Conservation (phyloP, 345 rosid species). For the Eucalyptus erythrocorys region DNA sequence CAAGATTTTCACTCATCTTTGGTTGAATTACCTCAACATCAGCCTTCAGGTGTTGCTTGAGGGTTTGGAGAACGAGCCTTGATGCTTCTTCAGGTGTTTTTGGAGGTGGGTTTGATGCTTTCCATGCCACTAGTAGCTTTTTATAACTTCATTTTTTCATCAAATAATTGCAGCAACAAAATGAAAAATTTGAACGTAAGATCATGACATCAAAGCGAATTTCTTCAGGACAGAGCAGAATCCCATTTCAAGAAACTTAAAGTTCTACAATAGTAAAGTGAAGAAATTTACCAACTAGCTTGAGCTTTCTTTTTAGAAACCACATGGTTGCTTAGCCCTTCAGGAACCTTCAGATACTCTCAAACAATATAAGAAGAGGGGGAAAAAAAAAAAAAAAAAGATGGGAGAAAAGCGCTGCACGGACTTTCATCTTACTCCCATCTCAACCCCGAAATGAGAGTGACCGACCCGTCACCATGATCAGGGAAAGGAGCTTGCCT, state of each 20-base stretch:
- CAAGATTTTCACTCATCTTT: background rate
- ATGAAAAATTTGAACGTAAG: background rate
- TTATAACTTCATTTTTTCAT: conserved; percentile 46
- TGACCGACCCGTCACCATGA: background rate
- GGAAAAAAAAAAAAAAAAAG: background rate
- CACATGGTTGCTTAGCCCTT: conserved; percentile 51
- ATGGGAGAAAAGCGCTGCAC: background rate
- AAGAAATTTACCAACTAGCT: conserved; percentile 58
- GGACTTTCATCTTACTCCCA: background rate
- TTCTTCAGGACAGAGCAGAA: background rate
- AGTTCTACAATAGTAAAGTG: background rate
- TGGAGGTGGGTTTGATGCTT: conserved; percentile 60
- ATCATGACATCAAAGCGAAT: background rate
- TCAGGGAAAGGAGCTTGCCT: conserved; percentile 14
- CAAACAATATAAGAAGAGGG: background rate
- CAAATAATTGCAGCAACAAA: background rate
- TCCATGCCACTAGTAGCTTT: conserved; percentile 79
- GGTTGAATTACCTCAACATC: conserved; percentile 66
- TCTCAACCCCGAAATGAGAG: background rate
- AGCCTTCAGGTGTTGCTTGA: conserved; percentile 51
- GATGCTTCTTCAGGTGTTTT: conserved; percentile 59
- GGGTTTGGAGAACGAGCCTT: conserved; percentile 43
- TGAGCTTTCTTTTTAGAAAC: conserved; percentile 81
- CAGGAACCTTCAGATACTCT: conserved; percentile 51
- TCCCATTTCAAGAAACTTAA: background rate